Evolutionary conservation across 768 basidiomycete species (phyloP), one percentile per base, ranked within the genome.

Genomic region (Sistotremastrum niveocremeum): DNA sequence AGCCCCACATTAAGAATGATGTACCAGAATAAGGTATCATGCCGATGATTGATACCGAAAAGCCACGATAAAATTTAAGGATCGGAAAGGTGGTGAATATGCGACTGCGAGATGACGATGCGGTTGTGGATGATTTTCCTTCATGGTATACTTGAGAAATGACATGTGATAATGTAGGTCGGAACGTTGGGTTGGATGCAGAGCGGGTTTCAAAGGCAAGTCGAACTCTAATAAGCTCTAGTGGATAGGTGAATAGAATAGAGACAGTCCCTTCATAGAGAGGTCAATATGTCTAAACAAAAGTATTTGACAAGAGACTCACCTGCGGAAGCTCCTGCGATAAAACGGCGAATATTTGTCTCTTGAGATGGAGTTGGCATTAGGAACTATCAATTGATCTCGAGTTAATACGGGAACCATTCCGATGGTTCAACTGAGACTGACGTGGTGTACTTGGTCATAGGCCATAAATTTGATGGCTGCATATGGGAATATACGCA

Each of bases 381-480:
- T 41, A 97, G 64, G 33, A 81, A 50, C 93, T 94, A 48, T 8
- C n/a, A 29, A 29, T 3, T n/a, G 37, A 41, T 37, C 9, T n/a
- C 38, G 12, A 41, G 1, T 42, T 7, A 7, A 45, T 8, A 40
- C 2, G 20, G 41, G 40, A 11, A 41, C n/a, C 49, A 47, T 28
- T 8, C 1, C 29, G 33, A 4, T 9, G n/a, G 46, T 39, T 39
- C 28, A 40, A 11, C 4, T 34, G 29, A 20, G 11, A 64, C 71
- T 57, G 53, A 93, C 88, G 51, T 75, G 58, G 63, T 87, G 84
- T 47, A 85, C 67, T 59, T 86, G 78, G 62, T 97, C 94, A 59
- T 97, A 99, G 4, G 85, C 77, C 81, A 97, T 90, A 58, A 90
- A 99, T 62, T 93, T 95, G 63, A 98, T 85, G 49, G 82, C 88